Percentiles rank a stretch among this genome's conserved stretches.
Conservation (phyloP, 179 eudicot species). For the Amaranthus tricolor region DNA sequence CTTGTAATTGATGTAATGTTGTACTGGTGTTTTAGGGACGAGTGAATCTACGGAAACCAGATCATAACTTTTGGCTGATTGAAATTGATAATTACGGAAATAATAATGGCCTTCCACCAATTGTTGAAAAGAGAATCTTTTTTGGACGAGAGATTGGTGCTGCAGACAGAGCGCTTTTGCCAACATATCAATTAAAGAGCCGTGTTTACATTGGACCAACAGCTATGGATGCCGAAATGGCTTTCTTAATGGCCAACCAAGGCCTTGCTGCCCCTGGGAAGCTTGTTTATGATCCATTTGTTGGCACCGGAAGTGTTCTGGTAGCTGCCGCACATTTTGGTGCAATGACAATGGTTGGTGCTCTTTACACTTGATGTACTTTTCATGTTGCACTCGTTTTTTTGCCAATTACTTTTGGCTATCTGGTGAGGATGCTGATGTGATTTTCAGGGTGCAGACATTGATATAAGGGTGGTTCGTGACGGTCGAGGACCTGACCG, state of each 20-base stretch:
- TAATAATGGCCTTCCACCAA: slow-evolving; percentile 89
- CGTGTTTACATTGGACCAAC: slow-evolving; percentile 96
- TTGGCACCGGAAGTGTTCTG: slow-evolving; percentile 96
- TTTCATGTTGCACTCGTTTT: not conserved
- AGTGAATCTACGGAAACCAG: slow-evolving; percentile 68
- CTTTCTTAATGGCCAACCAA: slow-evolving; percentile 97
- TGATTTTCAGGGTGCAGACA: slow-evolving; percentile 95
- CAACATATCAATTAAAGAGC: slow-evolving; percentile 89
- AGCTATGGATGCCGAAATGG: slow-evolving; percentile 99
- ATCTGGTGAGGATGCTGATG: slow-evolving; percentile 35
- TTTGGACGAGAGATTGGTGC: slow-evolving; percentile 93
- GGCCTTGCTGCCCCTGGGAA: slow-evolving; percentile 84
- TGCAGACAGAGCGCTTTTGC: slow-evolving; percentile 86
- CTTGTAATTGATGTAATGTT: slow-evolving; percentile 10
- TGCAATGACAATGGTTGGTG: slow-evolving; percentile 96
- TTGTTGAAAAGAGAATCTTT: slow-evolving; percentile 67
- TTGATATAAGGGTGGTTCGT: slow-evolving; percentile 98
- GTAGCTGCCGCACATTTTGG: slow-evolving; percentile 95
- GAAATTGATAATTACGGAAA: slow-evolving; percentile 81
- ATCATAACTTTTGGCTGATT: slow-evolving; percentile 82
- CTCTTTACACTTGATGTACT: slow-evolving; percentile 10
- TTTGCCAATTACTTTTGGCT: not conserved
- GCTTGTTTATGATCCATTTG: slow-evolving; percentile 95
- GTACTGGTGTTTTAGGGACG: slow-evolving; percentile 61
- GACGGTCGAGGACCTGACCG: slow-evolving; percentile 96